A percentile compares a stretch with the other conserved stretches of the same genome.
Evolutionary conservation across 192 early-diverging fungal genomes (phyloP).

Genomic region (Backusella sp.): DNA sequence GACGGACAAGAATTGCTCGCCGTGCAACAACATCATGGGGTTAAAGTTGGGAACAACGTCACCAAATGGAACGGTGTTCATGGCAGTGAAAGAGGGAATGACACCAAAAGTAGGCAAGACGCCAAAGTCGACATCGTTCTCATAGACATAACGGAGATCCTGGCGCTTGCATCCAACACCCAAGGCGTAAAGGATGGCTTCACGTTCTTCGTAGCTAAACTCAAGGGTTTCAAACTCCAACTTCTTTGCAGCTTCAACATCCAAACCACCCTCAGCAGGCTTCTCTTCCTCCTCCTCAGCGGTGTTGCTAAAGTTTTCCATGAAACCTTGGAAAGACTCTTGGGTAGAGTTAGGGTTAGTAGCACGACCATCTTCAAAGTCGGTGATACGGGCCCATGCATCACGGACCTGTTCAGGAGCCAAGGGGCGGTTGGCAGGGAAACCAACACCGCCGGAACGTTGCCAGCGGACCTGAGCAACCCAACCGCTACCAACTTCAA

Average conservation of each 20-base stretch:
- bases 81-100: slow-evolving; percentile 73
- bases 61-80: slow-evolving; percentile 66
- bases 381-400: slow-evolving; percentile 77
- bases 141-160: slow-evolving; percentile 91
- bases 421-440: slow-evolving; percentile 79
- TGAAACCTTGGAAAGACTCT: slow-evolving; percentile 80
- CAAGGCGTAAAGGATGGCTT: slow-evolving; percentile 92
- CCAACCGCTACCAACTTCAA: slow-evolving; percentile 97
- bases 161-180: slow-evolving; percentile 88
- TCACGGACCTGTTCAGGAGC: slow-evolving; percentile 82
- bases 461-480: slow-evolving; percentile 96
- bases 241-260: slow-evolving; percentile 66
- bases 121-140: slow-evolving; percentile 81
- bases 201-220: slow-evolving; percentile 83
- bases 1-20: slow-evolving; percentile 94
- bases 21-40: slow-evolving; percentile 97
- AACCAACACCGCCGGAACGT: slow-evolving; percentile 90
- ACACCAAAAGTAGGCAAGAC: slow-evolving; percentile 94
- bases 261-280: slow-evolving; percentile 50
- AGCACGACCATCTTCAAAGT: slow-evolving; percentile 96
- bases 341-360: slow-evolving; percentile 78
- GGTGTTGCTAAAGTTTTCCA: slow-evolving; percentile 80
- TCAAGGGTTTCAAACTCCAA: slow-evolving; percentile 48
- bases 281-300: slow-evolving; percentile 39
- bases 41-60: slow-evolving; percentile 79